Base-by-base conservation (phyloP, 106 monocot species). In the Dactylorhiza incarnata region DNA sequence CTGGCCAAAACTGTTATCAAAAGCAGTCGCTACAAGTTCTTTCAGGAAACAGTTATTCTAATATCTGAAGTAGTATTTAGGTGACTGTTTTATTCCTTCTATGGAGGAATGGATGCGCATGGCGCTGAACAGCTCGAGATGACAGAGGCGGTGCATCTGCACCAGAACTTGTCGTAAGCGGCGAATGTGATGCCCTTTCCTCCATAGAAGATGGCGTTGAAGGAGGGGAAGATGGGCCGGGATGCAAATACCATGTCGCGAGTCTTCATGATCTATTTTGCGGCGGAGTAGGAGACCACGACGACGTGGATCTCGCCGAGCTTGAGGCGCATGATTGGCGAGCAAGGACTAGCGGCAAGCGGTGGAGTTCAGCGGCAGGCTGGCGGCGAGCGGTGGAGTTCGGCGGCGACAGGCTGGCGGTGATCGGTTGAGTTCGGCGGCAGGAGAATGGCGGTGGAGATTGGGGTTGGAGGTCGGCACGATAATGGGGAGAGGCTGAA, bases 201-300 rank as follows among this genome's bases (percentile, higher is more conserved):
- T 3, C 16, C 56, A 16, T 78, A 78, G 7, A 25, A 49, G 5
- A 72, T 45, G 23, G 62, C 7, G 5, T 61, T 49, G 16, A 16
- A 3, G 29, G 79, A 6, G 61, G 26, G 3, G 49, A 12, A 13
- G 7, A 24, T 17, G 19, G 73, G 73, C 17, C 73, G 22, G 4
- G 59, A 25, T 1, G 73, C 48, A 37, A 79, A 73, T 49, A 17
- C 59, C 16, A 61, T 17, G 65, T 79, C 79, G 14, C 65, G 73
- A 11, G 56, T 72, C 58, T 79, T 79, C 3, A 37, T 37, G 37
- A 37, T 3, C 37, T 37, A 3, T 37, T 37, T 37, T 37, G 37
- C 37, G 37, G 37, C 47, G 49, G 73, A 24, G 12, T 23, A 73
- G 50, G 73, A 73, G 19, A 52, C 25, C 7, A 73, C 19, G 22